Base-by-base conservation (phyloP, 2,329 filamentous ascomycete species). In the Ophidiomyces ophidiicola region DNA sequence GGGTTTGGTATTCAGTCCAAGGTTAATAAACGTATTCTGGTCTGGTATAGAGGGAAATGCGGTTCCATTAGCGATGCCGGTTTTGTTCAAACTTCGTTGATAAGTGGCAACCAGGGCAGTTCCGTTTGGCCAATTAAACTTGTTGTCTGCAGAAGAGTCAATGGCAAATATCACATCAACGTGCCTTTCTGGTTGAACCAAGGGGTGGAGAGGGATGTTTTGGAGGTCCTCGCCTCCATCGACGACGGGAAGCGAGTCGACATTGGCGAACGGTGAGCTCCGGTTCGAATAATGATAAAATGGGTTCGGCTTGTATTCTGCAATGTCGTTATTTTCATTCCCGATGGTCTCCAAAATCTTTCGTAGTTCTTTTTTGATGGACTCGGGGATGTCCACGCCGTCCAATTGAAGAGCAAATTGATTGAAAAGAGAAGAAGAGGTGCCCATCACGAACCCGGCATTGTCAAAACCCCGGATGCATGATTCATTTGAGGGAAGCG, bases 401-500 rank as follows among this genome's bases (percentile, higher is more conserved):
- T 83, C 71, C 40, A 88, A 65, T 7, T 74, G 61, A 2, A 86
- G 66, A 12, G 93, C 61, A 50, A 82, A 72, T 50, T 77, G 68
- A 62, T 93, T 94, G 70, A 94, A 94, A 1, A 94, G 69, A 0
- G 82, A 80, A 1, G 79, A 84, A 15, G 80, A 85, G 0, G 86
- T 93, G 36, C 86, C 86, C 75, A 93, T 85, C 18, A 93, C 67
- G 53, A 74, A 94, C 5, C 83, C 83, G 17, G 73, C 72, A 50
- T 86, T 86, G 60, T 94, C 87, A 46, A 86, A 86, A 1, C 87
- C 87, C 5, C 71, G 67, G 11, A 92, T 70, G 53, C 87, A 94
- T 19, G 62, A 56, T 30, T 72, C 70, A 40, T 68, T 57, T 7
- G 64, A 54, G 0, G 71, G 62, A 14, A 90, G 58, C 5, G 56